Base-by-base conservation (phyloP, 1,139 yeast genomes). In the Sugiyamaella castrensis region DNA sequence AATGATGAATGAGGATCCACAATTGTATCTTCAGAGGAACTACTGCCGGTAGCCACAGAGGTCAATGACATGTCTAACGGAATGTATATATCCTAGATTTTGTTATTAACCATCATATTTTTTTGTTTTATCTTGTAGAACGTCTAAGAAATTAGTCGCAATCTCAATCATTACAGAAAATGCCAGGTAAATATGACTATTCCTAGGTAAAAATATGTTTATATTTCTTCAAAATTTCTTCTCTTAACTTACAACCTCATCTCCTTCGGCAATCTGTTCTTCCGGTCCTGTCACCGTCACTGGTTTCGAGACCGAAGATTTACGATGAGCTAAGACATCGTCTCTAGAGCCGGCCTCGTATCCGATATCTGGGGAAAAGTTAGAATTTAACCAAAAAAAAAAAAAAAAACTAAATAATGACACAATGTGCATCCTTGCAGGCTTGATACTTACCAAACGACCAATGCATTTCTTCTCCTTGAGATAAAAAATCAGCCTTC, bases 391-490 rank as follows among this genome's bases (percentile, higher is more conserved):
- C n/a, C n/a, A n/a, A n/a, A n/a, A n/a, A n/a, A n/a, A n/a, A n/a
- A n/a, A n/a, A n/a, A n/a, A 9, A 13, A n/a, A n/a, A n/a, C n/a
- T n/a, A n/a, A n/a, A n/a, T n/a, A n/a, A n/a, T n/a, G n/a, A n/a
- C n/a, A n/a, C n/a, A n/a, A n/a, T n/a, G n/a, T n/a, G n/a, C n/a
- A n/a, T n/a, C n/a, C n/a, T n/a, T n/a, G n/a, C n/a, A n/a, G n/a
- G n/a, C n/a, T 28, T 8, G 32, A 34, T 26, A 41, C 53, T 39
- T 71, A 61, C 79, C 80, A 70, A 87, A 87, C 57, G 82, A 79
- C 96, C 96, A 87, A 63, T 85, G 85, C 92, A 88, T 86, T 67
- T 87, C 95, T 65, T 87, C 95, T n/a, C 96, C 96, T 8, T 76
- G 68, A 2, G 75, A 65, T 55, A 87, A 71, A 58, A 81, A 86